Conservation (phyloP, 306 rosid species). For the Mimosa pudica region DNA sequence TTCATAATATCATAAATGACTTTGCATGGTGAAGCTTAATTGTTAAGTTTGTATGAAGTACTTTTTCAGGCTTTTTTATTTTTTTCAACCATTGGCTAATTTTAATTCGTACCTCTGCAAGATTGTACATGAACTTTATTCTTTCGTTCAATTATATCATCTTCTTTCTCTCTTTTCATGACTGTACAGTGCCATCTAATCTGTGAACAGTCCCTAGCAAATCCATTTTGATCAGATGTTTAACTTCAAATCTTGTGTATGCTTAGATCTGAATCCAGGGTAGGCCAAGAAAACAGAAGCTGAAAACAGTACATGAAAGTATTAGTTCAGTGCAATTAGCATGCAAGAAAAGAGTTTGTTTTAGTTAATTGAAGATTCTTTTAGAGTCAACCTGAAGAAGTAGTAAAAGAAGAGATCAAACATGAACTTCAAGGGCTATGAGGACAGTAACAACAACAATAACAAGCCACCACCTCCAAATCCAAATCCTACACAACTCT, state of each 20-base stretch:
- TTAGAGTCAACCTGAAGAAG: conserved; percentile 42
- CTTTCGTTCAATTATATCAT: conserved; percentile 22
- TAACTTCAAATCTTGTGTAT: conserved; percentile 11
- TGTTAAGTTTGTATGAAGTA: neutral
- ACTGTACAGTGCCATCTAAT: neutral
- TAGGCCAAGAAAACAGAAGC: conserved; percentile 27
- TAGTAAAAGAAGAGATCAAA: conserved; percentile 52
- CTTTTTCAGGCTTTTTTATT: neutral
- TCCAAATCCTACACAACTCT: conserved; percentile 32
- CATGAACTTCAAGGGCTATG: conserved; percentile 69
- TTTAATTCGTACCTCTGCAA: conserved; percentile 6
- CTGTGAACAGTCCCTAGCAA: too few relatives aligned
- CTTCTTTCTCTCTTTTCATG: conserved; percentile 6
- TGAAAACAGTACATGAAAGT: conserved; percentile 39
- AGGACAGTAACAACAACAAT: conserved; percentile 55
- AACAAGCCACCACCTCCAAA: conserved; percentile 40
- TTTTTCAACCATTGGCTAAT: neutral
- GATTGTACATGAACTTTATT: conserved; percentile 24
- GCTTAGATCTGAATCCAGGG: conserved; percentile 36
- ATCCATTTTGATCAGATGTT: too few relatives aligned
- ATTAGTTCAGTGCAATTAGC: conserved; percentile 38
- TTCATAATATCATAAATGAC: neutral
- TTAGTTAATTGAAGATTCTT: conserved; percentile 29
- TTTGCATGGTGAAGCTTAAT: conserved; percentile 4
- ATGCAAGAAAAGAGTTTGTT: conserved; percentile 43